Conservation (phyloP, 257 asterid genomes). For the Solanum habrochaites region DNA sequence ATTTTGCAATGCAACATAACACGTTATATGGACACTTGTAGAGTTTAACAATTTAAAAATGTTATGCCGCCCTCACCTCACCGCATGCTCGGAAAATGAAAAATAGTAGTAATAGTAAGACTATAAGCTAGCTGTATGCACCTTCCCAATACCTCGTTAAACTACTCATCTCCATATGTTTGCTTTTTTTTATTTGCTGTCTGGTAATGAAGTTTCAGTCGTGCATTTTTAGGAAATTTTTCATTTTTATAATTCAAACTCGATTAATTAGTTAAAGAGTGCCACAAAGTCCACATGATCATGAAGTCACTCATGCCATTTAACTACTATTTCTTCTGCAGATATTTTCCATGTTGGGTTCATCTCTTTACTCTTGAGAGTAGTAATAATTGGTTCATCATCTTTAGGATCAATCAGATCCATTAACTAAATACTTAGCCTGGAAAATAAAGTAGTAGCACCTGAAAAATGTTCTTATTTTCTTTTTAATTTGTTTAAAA, state of each 20-base stretch:
- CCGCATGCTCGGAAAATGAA: background rate
- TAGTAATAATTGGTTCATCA: background rate
- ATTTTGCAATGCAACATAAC: background rate
- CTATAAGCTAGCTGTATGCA: background rate
- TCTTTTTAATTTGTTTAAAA: no score
- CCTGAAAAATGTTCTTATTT: no score
- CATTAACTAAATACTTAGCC: background rate
- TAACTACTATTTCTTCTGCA: background rate
- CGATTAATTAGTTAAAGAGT: no score
- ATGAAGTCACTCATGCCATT: background rate
- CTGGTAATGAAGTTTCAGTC: no score
- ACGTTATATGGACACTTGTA: background rate
- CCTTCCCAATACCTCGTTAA: background rate
- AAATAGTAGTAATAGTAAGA: no score
- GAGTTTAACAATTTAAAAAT: background rate
- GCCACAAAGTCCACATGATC: no score
- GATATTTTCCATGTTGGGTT: background rate
- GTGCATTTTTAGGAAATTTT: no score
- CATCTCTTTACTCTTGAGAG: background rate
- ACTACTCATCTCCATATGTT: background rate
- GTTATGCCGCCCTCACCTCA: background rate
- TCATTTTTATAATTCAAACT: no score
- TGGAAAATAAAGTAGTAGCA: background rate
- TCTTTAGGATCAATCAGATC: no score
- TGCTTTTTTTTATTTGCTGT: no score